Percentiles rank a stretch among this genome's conserved stretches.
Evolutionary conservation across 441 rosid genomes (phyloP).

Genomic region (Populus hybrid): DNA sequence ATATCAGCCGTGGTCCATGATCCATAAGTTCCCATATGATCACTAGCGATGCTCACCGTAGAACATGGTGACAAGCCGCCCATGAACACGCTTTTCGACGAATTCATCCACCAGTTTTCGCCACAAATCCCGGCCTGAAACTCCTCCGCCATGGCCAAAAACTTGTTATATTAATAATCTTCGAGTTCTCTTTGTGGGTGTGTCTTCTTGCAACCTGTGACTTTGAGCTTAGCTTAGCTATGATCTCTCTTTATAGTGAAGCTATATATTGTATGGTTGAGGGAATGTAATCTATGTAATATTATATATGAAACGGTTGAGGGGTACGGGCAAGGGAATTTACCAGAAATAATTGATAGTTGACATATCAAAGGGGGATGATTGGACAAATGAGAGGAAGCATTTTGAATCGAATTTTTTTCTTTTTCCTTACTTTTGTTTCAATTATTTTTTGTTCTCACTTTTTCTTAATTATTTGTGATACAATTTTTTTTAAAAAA

Average conservation of each 20-base stretch:
- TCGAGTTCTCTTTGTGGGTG: neutral
- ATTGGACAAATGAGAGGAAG: slow-evolving; percentile 42
- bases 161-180: neutral
- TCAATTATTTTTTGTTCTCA: neutral
- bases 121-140: slow-evolving; percentile 59
- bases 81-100: slow-evolving; percentile 36
- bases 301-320: slow-evolving; percentile 36
- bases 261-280: neutral
- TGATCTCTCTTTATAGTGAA: neutral
- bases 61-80: slow-evolving; percentile 46
- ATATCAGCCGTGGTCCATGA: slow-evolving; percentile 17
- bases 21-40: slow-evolving; percentile 23
- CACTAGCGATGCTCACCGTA: slow-evolving; percentile 18
- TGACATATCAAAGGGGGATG: slow-evolving; percentile 45
- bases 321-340: slow-evolving; percentile 29
- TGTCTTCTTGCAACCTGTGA: neutral
- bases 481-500: neutral
- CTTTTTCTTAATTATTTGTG: neutral
- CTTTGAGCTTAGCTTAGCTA: neutral
- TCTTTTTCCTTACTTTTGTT: neutral
- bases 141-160: slow-evolving; percentile 58
- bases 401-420: slow-evolving; percentile 42
- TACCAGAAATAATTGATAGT: slow-evolving; percentile 33
- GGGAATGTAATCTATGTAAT: slow-evolving; percentile 7
- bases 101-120: slow-evolving; percentile 66